Percentiles rank a stretch among this genome's conserved stretches.
Conservation (phyloP, 2,329 filamentous ascomycete genomes). For the Thelonectria olida region DNA sequence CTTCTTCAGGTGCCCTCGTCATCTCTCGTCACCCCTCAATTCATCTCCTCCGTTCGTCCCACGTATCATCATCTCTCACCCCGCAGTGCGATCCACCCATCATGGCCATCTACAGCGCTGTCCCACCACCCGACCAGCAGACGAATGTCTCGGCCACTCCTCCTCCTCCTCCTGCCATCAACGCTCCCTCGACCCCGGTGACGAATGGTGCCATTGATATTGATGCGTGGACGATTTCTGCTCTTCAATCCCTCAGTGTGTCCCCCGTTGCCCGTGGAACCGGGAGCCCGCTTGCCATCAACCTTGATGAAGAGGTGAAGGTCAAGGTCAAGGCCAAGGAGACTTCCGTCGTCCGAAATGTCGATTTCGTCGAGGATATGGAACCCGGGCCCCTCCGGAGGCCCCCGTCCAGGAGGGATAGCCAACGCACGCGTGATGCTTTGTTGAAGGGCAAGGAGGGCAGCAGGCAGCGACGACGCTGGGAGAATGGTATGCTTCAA, state of each 20-base stretch:
- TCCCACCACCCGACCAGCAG: background rate
- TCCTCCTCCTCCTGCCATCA: constrained; percentile 28
- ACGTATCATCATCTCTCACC: background rate
- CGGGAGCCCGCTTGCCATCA: constrained; percentile 75
- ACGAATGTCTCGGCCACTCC: constrained; percentile 31
- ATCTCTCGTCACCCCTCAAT: background rate
- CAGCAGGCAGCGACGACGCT: constrained; percentile 83
- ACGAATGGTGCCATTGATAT: constrained; percentile 59
- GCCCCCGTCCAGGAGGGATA: constrained; percentile 62
- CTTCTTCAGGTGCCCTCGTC: too few relatives aligned
- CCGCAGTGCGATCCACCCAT: constrained; percentile 15
- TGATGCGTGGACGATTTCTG: constrained; percentile 72
- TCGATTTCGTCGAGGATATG: constrained; percentile 28
- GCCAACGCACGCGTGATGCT: constrained; percentile 71
- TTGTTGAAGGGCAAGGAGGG: constrained; percentile 91
- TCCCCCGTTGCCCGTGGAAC: constrained; percentile 67
- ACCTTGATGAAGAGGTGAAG: constrained; percentile 68
- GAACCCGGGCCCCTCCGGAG: constrained; percentile 51
- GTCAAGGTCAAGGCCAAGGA: constrained; percentile 24
- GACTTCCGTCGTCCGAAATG: constrained; percentile 27
- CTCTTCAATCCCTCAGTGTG: constrained; percentile 64
- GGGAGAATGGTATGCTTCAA: constrained; percentile 83
- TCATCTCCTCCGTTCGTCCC: background rate
- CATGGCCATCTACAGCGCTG: constrained; percentile 55
- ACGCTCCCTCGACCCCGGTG: constrained; percentile 36